These are phyloP conservation scores for Suillus subluteus DNA, from an alignment of 768 basidiomycete genomes.

Conservation along the genomic window DNA sequence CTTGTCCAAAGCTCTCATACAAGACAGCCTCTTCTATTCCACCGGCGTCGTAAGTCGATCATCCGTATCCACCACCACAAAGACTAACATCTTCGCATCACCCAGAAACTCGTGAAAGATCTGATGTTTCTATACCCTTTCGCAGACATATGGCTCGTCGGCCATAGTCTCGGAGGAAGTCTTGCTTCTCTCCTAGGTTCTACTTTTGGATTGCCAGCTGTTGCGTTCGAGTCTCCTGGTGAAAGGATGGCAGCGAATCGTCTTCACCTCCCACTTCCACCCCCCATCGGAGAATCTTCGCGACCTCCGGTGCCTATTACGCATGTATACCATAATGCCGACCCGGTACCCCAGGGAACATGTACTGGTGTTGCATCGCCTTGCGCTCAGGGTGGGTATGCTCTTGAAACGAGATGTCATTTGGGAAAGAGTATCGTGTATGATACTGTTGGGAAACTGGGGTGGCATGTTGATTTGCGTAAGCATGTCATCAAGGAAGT, in stretches of 20 bases:
- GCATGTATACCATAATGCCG: constrained; percentile 71
- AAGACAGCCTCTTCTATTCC: constrained; percentile 93
- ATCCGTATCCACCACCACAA: background rate
- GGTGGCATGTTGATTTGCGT: constrained; percentile 61
- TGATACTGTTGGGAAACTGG: constrained; percentile 64
- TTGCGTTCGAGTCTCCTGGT: constrained; percentile 68
- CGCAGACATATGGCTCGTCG: constrained; percentile 64
- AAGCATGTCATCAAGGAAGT: constrained; percentile 59
- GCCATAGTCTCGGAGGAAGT: constrained; percentile 65
- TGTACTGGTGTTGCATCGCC: constrained; percentile 54
- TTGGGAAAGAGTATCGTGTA: constrained; percentile 66
- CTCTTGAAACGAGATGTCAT: constrained; percentile 64
- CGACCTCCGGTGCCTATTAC: constrained; percentile 34
- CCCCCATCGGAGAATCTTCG: constrained; percentile 11
- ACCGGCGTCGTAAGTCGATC: constrained; percentile 71
- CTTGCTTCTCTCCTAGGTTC: constrained; percentile 65
- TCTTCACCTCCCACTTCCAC: constrained; percentile 65
- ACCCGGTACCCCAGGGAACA: constrained; percentile 66
- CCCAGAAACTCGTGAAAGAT: constrained; percentile 59
- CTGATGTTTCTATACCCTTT: constrained; percentile 58
- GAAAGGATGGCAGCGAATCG: constrained; percentile 64
- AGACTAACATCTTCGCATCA: background rate
- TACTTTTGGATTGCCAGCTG: constrained; percentile 66
- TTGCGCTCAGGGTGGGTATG: constrained; percentile 70
- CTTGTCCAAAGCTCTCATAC: constrained; percentile 78